phyloP scores from a whole-genome alignment of 768 basidiomycete genomes.

The Termitomyces sp. region DNA sequence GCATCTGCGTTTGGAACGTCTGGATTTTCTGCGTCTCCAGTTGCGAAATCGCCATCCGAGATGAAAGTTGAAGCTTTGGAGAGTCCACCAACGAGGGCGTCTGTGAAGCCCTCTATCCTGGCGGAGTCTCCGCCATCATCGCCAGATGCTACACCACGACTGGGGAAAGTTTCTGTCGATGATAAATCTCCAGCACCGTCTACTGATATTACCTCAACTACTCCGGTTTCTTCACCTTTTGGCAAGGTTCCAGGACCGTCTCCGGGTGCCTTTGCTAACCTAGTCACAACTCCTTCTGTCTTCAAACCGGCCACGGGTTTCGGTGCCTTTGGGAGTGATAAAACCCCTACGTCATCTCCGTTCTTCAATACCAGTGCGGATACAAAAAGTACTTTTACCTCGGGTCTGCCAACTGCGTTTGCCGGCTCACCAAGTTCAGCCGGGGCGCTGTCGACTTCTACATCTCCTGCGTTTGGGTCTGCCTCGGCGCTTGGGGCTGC shows the following conservation, averaged over 20 bases:
- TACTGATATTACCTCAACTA: conserved; percentile 16
- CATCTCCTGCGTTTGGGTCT: conserved; percentile 32
- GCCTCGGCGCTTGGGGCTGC: conserved; percentile 28
- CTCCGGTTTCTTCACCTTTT: conserved; percentile 18
- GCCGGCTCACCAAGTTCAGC: conserved; percentile 12
- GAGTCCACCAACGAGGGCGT: background rate
- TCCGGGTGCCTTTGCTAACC: conserved; percentile 33
- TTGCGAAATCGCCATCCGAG: conserved; percentile 3
- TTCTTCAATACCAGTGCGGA: conserved; percentile 39
- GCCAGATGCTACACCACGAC: conserved; percentile 15
- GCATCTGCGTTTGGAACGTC: conserved; percentile 8
- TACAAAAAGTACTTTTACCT: conserved; percentile 25
- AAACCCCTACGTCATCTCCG: conserved; percentile 39
- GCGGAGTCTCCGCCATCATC: conserved; percentile 15
- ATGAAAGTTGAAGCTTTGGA: background rate
- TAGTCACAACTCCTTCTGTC: conserved; percentile 27
- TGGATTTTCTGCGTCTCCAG: conserved; percentile 3
- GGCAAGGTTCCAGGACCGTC: conserved; percentile 4
- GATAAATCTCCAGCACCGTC: conserved; percentile 11
- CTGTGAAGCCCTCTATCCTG: conserved; percentile 4
- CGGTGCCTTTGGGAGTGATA: conserved; percentile 40
- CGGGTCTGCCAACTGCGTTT: conserved; percentile 27
- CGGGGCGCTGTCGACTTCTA: conserved; percentile 13
- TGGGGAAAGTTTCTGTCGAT: conserved; percentile 11
- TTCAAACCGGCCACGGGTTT: conserved; percentile 40